phyloP scores from a whole-genome alignment of 2,329 filamentous ascomycete species.

The Cercospora berteroae region DNA sequence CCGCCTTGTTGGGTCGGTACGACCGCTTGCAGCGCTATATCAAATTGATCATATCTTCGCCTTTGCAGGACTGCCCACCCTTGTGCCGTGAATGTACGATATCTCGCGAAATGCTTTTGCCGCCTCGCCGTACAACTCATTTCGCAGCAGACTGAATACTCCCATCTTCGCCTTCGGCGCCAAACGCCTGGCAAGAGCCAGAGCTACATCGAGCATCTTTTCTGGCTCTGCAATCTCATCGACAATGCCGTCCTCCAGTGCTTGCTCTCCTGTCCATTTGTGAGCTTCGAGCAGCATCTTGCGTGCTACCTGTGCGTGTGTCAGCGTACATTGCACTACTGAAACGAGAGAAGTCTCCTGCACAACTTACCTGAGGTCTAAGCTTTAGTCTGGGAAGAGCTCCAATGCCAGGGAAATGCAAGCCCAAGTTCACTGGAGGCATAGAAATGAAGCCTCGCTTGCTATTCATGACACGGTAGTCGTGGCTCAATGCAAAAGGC shows the following conservation, averaged over 20 bases:
- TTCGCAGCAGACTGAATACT: slow-evolving; percentile 53
- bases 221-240: slow-evolving; percentile 52
- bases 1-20: neutral
- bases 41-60: slow-evolving; percentile 45
- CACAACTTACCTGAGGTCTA: slow-evolving; percentile 38
- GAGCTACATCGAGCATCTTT: slow-evolving; percentile 48
- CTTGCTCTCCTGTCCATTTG: slow-evolving; percentile 54
- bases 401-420: slow-evolving; percentile 58
- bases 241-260: slow-evolving; percentile 54
- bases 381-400: slow-evolving; percentile 54
- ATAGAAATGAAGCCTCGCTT: slow-evolving; percentile 50
- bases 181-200: slow-evolving; percentile 47
- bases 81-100: slow-evolving; percentile 53
- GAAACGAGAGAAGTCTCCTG: neutral
- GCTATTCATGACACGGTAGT: slow-evolving; percentile 52
- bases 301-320: slow-evolving; percentile 42
- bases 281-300: slow-evolving; percentile 59
- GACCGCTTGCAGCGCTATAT: neutral
- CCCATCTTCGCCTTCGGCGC: slow-evolving; percentile 47
- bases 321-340: neutral
- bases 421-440: slow-evolving; percentile 55
- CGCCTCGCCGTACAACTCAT: slow-evolving; percentile 56
- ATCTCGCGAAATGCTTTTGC: slow-evolving; percentile 52
- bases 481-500: slow-evolving; percentile 49
- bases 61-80: slow-evolving; percentile 45